Percentiles rank a stretch among this genome's conserved stretches.
phyloP scores from a whole-genome alignment of 306 rosid genomes.

The Ammopiptanthus mongolicus region DNA sequence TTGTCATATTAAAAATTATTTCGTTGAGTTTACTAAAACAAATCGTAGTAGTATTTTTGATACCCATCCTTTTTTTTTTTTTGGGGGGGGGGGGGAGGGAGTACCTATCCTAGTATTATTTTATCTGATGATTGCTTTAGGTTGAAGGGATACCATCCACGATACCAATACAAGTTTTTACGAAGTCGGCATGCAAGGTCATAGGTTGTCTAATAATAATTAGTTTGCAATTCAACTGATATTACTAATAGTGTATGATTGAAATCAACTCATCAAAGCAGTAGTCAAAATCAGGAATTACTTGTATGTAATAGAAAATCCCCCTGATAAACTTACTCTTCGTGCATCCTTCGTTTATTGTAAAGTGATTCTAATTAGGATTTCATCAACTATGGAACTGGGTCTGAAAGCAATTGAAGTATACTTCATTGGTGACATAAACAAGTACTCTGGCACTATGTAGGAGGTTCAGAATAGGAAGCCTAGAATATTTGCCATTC shows the following conservation, averaged over 20 bases:
- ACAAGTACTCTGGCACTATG: background rate
- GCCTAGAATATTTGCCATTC: background rate
- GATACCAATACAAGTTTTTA: background rate
- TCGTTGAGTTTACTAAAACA: background rate
- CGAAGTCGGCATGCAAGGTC: background rate
- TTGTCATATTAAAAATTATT: background rate
- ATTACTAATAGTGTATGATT: background rate
- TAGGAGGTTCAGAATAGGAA: background rate
- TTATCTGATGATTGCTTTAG: constrained; percentile 6
- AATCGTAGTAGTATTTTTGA: background rate
- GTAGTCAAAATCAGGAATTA: background rate
- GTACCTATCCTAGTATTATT: no score
- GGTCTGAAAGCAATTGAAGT: background rate
- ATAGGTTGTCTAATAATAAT: background rate
- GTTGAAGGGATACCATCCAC: background rate
- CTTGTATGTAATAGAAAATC: background rate
- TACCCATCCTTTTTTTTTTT: background rate
- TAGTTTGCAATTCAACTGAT: background rate
- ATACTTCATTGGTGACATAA: background rate
- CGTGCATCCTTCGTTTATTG: background rate
- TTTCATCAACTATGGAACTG: background rate
- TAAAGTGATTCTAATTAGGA: background rate
- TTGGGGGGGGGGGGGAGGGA: no score
- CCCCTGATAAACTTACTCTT: background rate
- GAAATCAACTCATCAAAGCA: background rate